Evolutionary conservation across 2,329 filamentous ascomycete genomes (phyloP), one percentile per base, ranked within the genome.

Genomic region (Claviceps pusilla): DNA sequence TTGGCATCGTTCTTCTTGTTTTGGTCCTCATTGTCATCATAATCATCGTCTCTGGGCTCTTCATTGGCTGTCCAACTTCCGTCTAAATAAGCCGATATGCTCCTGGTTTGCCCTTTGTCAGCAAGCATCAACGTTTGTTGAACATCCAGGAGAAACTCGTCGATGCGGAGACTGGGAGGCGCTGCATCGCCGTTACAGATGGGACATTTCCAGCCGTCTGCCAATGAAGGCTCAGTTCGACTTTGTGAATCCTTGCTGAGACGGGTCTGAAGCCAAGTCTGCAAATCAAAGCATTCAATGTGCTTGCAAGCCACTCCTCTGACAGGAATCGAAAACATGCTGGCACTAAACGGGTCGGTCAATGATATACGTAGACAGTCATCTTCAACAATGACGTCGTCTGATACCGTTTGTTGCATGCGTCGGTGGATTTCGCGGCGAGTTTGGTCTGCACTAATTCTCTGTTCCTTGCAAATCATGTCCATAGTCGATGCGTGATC

Each of bases 211-310:
- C 90, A 96, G 52, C 80, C 79, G 62, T 93, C 87, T 0, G 79
- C 73, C 54, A 77, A 69, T 1, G 74, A 75, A 9, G 78, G 80
- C 59, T 83, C 76, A 10, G 49, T 55, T 7, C 39, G 57, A 41
- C 59, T 59, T n/a, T 54, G 54, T 3, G 58, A 41, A 5, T 68
- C 65, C 57, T 75, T 76, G 14, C 70, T 68, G 5, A 74, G 72
- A 46, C 87, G 80, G 5, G 84, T 87, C 14, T 74, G 68, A 9
- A 98, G 76, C 72, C 88, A 97, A 0, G 80, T 90, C 24, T 86
- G 78, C 7, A 96, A 79, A 65, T 97, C 91, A 64, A 97, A 96
- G 64, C 89, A 95, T 64, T 96, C 88, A 41, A 84, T 72, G 64
- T 98, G 91, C 29, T 73, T 72, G 66, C 93, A 98, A 3, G 67